Conservation (phyloP, 169 alveolate genomes). For the Perkinsus chesapeaki region DNA sequence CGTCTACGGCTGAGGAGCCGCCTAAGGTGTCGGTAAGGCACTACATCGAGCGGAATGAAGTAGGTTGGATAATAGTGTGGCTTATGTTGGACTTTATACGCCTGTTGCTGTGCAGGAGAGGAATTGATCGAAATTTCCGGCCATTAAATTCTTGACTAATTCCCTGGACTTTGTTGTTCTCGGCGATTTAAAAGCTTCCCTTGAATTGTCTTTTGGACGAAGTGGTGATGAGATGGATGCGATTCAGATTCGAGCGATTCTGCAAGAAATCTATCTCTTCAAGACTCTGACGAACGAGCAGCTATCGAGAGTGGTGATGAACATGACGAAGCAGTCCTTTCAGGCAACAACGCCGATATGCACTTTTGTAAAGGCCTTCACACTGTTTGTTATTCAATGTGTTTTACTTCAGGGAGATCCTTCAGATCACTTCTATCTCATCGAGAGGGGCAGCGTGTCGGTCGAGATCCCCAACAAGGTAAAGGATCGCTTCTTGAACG, state of each 20-base stretch:
- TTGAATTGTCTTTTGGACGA: not conserved
- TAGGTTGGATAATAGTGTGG: not conserved
- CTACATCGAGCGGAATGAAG: not conserved
- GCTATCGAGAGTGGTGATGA: not conserved
- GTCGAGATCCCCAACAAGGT: not conserved
- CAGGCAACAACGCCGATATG: not conserved
- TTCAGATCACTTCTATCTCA: constrained; percentile 41
- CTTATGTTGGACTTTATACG: not conserved
- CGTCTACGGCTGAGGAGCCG: not conserved
- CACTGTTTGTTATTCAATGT: not conserved
- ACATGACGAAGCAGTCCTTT: not conserved
- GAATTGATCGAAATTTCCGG: not conserved
- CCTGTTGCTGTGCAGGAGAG: not conserved
- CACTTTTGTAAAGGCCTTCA: not conserved
- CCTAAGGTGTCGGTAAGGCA: not conserved
- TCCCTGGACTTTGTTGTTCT: too few relatives aligned
- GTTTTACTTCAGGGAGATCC: constrained; percentile 38
- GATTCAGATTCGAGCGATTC: not conserved
- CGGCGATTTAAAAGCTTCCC: not conserved
- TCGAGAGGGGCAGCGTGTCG: constrained; percentile 41
- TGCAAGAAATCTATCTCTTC: constrained; percentile 7
- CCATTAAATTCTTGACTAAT: too few relatives aligned
- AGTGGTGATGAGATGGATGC: not conserved
- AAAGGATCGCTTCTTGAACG: not conserved
- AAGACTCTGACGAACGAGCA: constrained; percentile 6